These are phyloP conservation scores for Leccinum uliginosum DNA, from an alignment of 768 basidiomycete genomes.

Conservation along the genomic window DNA sequence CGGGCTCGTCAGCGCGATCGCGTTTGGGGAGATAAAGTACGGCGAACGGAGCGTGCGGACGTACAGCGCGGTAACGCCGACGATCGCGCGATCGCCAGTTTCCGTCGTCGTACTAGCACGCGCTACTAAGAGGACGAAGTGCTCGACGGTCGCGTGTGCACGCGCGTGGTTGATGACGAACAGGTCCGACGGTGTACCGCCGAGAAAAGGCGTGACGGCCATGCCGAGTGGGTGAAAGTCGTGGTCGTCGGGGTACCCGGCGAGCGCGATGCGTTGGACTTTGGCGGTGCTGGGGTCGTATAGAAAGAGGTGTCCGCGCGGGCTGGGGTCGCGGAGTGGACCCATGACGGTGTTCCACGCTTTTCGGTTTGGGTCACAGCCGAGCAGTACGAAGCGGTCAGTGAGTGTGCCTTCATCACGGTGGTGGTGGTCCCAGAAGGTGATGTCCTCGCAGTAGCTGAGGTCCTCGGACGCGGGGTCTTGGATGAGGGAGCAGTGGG, in stretches of 20 bases:
- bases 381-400: conserved; percentile 42
- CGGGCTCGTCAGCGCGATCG: conserved; percentile 60
- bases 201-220: conserved; percentile 49
- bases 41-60: conserved; percentile 57
- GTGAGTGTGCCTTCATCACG: conserved; percentile 26
- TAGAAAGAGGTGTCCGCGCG: conserved; percentile 61
- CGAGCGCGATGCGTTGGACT: conserved; percentile 41
- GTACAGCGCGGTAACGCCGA: conserved; percentile 43
- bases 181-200: conserved; percentile 48
- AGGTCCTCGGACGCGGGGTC: conserved; percentile 32
- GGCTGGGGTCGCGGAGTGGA: conserved; percentile 53
- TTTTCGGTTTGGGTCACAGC: conserved; percentile 42
- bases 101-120: conserved; percentile 39
- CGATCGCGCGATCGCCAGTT: neutral
- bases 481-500: conserved; percentile 41
- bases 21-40: conserved; percentile 62
- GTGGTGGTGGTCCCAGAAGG: conserved; percentile 59
- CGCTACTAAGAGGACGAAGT: conserved; percentile 59
- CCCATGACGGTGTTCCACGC: conserved; percentile 79
- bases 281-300: conserved; percentile 31
- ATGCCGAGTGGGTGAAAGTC: conserved; percentile 74
- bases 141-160: conserved; percentile 57
- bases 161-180: conserved; percentile 71
- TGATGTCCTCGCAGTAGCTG: conserved; percentile 59
- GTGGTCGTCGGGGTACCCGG: conserved; percentile 50